These are phyloP conservation scores for Fraxinus albicans DNA, from an alignment of 305 asterid species.

Conservation along the genomic window DNA sequence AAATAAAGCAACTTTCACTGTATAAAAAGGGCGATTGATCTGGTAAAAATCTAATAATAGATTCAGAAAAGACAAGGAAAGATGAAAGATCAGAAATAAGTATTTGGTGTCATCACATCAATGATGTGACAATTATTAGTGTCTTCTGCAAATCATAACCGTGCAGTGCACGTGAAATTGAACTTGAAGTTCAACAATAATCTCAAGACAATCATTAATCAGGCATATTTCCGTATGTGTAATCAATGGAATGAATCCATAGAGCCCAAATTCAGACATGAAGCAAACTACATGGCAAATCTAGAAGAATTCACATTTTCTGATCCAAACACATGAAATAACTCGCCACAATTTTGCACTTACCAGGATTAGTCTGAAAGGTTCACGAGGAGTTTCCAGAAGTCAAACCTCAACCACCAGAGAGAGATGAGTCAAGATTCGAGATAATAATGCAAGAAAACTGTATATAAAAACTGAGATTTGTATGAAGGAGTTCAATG, in stretches of 20 bases:
- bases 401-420: conserved; percentile 31
- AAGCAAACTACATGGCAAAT: conserved; percentile 14
- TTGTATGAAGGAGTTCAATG: conserved; percentile 8
- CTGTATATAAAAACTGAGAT: neutral
- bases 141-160: neutral
- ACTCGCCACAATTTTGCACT: neutral
- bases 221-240: conserved; percentile 6
- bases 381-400: neutral
- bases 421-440: conserved; percentile 2
- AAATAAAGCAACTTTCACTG: neutral
- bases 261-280: neutral
- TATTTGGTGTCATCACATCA: conserved; percentile 9
- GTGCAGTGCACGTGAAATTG: neutral
- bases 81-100: conserved; percentile 1
- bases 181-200: neutral
- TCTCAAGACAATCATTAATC: conserved; percentile 6
- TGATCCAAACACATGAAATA: conserved; percentile 15
- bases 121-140: conserved; percentile 4
- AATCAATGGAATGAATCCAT: conserved; percentile 14
- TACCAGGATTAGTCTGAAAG: neutral
- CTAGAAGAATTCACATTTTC: neutral
- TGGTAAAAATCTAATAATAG: neutral
- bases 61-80: conserved; percentile 10
- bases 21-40: conserved; percentile 9
- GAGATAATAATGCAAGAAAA: neutral